Percentiles rank a stretch among this genome's conserved stretches.
Conservation (phyloP, 805 yeast species). For the Candida peoriensis region DNA sequence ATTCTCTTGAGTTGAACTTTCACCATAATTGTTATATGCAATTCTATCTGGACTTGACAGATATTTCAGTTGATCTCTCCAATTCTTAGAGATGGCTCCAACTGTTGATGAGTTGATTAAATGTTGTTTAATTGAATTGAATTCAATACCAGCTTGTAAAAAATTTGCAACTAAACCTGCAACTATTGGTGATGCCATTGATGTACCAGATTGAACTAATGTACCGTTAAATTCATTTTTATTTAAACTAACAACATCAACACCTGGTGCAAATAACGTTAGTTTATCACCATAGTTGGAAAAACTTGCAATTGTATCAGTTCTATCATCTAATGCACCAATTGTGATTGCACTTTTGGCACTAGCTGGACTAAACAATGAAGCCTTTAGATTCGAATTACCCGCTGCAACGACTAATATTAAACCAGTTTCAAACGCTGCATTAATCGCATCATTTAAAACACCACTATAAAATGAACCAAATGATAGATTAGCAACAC, state of each 20-base stretch:
- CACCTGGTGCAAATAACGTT: constrained; percentile 80
- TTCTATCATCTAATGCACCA: constrained; percentile 78
- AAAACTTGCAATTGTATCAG: constrained; percentile 66
- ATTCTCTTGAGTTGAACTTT: no score
- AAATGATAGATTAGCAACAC: constrained; percentile 74
- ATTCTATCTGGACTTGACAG: constrained; percentile 60
- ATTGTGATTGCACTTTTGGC: constrained; percentile 67
- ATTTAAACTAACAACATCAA: constrained; percentile 52
- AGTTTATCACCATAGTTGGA: constrained; percentile 89
- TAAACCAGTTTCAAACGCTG: constrained; percentile 67
- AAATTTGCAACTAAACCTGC: constrained; percentile 60
- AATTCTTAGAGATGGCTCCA: constrained; percentile 29
- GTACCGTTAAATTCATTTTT: constrained; percentile 21
- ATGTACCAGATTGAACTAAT: constrained; percentile 57
- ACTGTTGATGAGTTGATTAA: constrained; percentile 41
- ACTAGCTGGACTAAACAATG: constrained; percentile 79
- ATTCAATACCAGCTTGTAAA: constrained; percentile 44
- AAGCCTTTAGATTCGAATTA: constrained; percentile 69
- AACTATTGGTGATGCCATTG: constrained; percentile 75
- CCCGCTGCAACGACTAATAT: constrained; percentile 84
- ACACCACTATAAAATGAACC: constrained; percentile 66
- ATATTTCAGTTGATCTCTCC: constrained; percentile 39
- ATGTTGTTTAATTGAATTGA: constrained; percentile 33
- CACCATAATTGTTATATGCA: no score
- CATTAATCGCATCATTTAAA: constrained; percentile 69